Base-by-base conservation (phyloP, 768 basidiomycete genomes). In the Cyclocybe cylindracea region DNA sequence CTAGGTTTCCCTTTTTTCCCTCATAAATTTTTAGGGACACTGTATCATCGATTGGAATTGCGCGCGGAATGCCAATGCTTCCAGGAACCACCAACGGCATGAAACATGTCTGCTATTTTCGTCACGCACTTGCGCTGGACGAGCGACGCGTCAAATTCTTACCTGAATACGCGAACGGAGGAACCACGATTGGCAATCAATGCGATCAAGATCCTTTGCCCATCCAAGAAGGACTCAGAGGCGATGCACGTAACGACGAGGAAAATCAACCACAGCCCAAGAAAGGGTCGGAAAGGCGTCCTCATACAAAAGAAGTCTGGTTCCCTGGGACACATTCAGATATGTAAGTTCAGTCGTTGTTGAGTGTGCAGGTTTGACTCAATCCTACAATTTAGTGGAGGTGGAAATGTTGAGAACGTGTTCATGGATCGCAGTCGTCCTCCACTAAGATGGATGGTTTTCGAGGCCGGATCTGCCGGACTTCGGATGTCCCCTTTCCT, bases 81-180 rank as follows among this genome's bases (percentile, higher is more conserved):
- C 74, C 77, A 5, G 55, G 52, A 14, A 72, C 72, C 6, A 63
- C 43, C 11, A 46, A 56, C 43, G 47, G 55, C 0, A 56, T 57
- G 51, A 51, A 52, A 31, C 69, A 75, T 46, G 63, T 78, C 7
- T 74, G 72, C 38, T 67, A 65, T 40, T 78, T 79, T 48, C 70
- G 77, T 6, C 78, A 79, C 56, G 78, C 75, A 1, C 62, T 79
- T 4, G 78, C 78, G 0, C 61, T 79, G 19, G 78, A 79, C 50
- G 78, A 79, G 40, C 63, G 70, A 19, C 69, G 78, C 5, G 76
- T 78, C 39, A 79, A 78, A 45, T 79, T 78, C 53, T 51, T 75
- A 2, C 78, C 78, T 0, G 76, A 78, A 49, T 76, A 72, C 41
- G 73, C 59, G 0, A 60, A 71, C 48, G 61, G 59, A 3, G 61